phyloP scores from a whole-genome alignment of 2,329 filamentous ascomycete genomes.

The Fusarium sp. region DNA sequence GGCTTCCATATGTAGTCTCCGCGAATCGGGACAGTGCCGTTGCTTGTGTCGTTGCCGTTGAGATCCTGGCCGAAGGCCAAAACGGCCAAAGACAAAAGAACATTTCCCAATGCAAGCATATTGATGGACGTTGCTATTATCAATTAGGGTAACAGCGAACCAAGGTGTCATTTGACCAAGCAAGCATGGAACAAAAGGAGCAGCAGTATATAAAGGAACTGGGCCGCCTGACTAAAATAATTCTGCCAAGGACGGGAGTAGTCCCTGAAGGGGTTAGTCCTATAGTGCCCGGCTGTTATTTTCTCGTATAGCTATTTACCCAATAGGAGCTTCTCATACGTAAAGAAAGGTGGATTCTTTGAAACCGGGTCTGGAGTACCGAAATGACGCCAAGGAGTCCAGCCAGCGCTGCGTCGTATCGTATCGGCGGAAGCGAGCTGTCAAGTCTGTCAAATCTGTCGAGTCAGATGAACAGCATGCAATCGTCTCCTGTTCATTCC shows the following conservation, averaged over 20 bases:
- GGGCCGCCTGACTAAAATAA: neutral
- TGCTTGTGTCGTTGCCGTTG: neutral
- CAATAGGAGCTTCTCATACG: neutral
- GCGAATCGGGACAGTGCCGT: neutral
- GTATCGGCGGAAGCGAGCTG: neutral
- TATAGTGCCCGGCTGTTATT: neutral
- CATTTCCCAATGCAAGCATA: neutral
- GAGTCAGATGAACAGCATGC: neutral
- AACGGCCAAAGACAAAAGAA: neutral
- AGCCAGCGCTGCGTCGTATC: neutral
- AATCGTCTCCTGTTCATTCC: neutral
- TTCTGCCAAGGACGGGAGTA: neutral
- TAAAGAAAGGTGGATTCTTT: neutral
- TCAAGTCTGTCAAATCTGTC: neutral
- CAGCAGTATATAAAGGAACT: neutral
- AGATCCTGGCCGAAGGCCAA: neutral
- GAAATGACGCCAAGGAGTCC: neutral
- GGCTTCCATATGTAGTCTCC: neutral
- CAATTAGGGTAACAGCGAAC: fast-evolving
- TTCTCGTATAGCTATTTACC: neutral
- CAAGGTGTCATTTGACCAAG: neutral
- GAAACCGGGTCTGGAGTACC: neutral
- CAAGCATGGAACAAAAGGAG: too few relatives aligned
- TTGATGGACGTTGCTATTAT: neutral
- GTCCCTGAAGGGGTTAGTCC: neutral